These are phyloP conservation scores for Tritrichomonas foetus DNA, from an alignment of 208 protist species.

Conservation along the genomic window DNA sequence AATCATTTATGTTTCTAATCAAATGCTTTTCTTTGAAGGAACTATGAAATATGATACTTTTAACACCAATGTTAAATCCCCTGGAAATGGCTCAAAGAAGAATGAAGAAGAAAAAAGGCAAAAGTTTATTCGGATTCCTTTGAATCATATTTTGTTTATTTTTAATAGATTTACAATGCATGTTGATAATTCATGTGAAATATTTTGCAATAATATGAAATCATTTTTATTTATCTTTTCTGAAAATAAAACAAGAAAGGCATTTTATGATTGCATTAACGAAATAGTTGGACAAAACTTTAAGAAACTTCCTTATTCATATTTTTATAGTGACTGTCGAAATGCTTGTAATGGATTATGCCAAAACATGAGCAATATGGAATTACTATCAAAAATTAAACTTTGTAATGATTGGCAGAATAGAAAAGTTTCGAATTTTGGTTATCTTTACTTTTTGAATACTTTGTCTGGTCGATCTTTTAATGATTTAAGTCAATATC, in stretches of 20 bases:
- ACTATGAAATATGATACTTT: too few species aligned
- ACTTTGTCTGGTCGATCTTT: neutral
- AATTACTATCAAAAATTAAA: neutral
- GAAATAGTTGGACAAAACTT: neutral
- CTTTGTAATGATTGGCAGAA: neutral
- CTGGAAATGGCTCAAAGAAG: too few species aligned
- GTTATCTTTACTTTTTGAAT: neutral
- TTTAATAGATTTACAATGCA: neutral
- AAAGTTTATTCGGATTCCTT: too few species aligned
- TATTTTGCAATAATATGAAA: neutral
- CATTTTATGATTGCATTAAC: neutral
- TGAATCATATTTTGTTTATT: neutral
- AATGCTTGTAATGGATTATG: neutral
- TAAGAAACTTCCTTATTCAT: too few species aligned
- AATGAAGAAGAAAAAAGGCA: too few species aligned
- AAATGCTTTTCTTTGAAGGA: too few species aligned
- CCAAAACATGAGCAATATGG: neutral
- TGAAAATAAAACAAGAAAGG: neutral
- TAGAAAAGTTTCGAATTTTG: neutral
- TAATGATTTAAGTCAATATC: slow-evolving; percentile 31
- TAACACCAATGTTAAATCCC: too few species aligned
- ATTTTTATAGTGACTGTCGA: neutral
- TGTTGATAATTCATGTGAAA: slow-evolving; percentile 9
- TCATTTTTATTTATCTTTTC: neutral
- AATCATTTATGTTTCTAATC: too few species aligned